Base-by-base conservation (phyloP, 345 rosid species). In the Pugionium dolabratum region DNA sequence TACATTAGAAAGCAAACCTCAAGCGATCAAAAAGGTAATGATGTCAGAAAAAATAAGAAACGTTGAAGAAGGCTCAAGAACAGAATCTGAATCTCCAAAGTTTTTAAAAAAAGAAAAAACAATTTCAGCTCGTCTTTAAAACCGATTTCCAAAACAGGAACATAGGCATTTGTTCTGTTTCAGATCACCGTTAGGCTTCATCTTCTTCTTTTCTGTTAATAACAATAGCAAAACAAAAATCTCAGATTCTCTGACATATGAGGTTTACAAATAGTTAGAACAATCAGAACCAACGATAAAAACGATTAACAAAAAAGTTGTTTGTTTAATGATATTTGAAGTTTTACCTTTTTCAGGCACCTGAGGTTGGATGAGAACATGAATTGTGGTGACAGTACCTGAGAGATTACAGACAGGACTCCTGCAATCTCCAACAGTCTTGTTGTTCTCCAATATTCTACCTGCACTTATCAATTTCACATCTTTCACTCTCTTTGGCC, bases 311-410 rank as follows among this genome's bases (percentile, higher is more conserved):
- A 71, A 42, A 10, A 0, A 29, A 5, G 31, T 37, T 46, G 5
- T 46, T 9, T 44, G 34, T 27, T 10, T 7, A 41, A 47, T 3
- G 36, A 31, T 9, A 2, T 26, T 6, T 18, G 18, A 18, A 18
- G 18, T 18, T 18, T 18, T 18, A 39, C 99, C 99, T 83, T 84
- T 94, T 25, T 85, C 97, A 7, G 45, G 3, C 4, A 88, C 47
- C 11, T 89, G 86, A 40, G 90, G 90, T 75, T 94, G 97, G 79
- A 94, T 87, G 72, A 94, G 81, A 30, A 94, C 97, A 18, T 94
- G 99, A 96, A 94, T 94, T 33, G 99, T 94, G 70, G 95, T 94
- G 58, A 94, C 89, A 44, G 92, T 87, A 30, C 90, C 95, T 10
- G 88, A 89, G 35, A 84, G 76, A 71, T 84, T 90, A 67, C 86